Percentiles rank a stretch among this genome's conserved stretches.
Conservation (phyloP, 768 basidiomycete species). For the Clitopilus hobsonii region DNA sequence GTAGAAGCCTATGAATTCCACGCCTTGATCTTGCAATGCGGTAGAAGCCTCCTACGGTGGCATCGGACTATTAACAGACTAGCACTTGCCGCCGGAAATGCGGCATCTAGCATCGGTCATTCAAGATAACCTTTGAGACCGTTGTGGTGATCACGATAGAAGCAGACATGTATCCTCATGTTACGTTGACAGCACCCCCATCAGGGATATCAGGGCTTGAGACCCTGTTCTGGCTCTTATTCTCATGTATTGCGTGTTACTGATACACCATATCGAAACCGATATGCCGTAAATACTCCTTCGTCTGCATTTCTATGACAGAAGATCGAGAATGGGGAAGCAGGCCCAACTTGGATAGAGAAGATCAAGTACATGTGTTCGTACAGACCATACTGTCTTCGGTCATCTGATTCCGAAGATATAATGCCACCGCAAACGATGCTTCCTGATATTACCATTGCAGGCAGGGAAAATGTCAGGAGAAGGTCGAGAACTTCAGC, state of each 20-base stretch:
- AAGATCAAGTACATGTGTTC: background rate
- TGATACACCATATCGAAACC: background rate
- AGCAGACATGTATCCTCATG: background rate
- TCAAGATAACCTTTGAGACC: background rate
- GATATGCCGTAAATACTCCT: background rate
- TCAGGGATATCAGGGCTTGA: background rate
- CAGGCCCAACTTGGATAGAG: background rate
- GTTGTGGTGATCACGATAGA: background rate
- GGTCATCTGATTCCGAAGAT: background rate
- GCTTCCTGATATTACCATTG: background rate
- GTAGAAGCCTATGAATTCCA: too few species aligned
- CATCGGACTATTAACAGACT: background rate
- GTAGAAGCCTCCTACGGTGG: background rate
- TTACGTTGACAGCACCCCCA: background rate
- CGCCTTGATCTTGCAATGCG: background rate
- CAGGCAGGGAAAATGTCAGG: too few species aligned
- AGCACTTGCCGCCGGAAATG: background rate
- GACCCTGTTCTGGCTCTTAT: background rate
- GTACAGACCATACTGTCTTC: background rate
- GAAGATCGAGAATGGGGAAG: background rate
- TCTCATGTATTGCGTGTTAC: background rate
- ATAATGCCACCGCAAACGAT: too few species aligned
- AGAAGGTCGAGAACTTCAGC: too few species aligned
- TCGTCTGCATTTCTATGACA: background rate
- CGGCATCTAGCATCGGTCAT: background rate